Percentiles rank a stretch among this genome's conserved stretches.
phyloP scores from a whole-genome alignment of 495 filamentous ascomycete species.

The Apiosordaria backusii region DNA sequence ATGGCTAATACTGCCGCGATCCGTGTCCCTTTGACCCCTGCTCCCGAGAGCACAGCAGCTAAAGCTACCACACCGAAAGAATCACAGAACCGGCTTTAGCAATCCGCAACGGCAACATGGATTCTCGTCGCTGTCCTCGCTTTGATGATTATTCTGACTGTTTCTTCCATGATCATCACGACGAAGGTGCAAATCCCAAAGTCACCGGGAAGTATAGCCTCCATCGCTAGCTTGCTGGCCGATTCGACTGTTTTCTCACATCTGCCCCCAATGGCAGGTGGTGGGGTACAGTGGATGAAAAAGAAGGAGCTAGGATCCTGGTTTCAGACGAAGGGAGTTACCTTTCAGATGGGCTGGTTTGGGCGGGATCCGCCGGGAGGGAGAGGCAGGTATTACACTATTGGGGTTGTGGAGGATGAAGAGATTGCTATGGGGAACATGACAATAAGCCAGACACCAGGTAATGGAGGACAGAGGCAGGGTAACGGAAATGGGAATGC shows the following conservation, averaged over 20 bases:
- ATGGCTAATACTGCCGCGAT: constrained; percentile 7
- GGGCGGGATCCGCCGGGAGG: neutral
- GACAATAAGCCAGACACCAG: too few relatives aligned
- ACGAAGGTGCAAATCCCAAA: constrained; percentile 6
- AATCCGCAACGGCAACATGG: constrained; percentile 7
- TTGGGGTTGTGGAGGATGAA: constrained; percentile 10
- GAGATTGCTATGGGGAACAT: neutral
- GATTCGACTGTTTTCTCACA: constrained; percentile 11
- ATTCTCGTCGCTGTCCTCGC: neutral
- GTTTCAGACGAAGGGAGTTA: constrained; percentile 2
- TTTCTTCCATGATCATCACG: constrained; percentile 1
- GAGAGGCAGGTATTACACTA: constrained; percentile 6
- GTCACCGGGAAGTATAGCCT: constrained; percentile 5
- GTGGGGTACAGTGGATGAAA: neutral
- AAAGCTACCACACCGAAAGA: neutral
- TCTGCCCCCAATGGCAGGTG: constrained; percentile 2
- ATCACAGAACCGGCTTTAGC: constrained; percentile 4
- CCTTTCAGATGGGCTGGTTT: constrained; percentile 11
- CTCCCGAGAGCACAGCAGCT: neutral
- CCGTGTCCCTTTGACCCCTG: neutral
- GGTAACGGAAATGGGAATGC: too few relatives aligned
- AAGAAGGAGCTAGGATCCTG: constrained; percentile 4
- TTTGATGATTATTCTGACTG: neutral
- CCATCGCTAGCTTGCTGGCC: constrained; percentile 5
- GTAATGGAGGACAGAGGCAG: too few relatives aligned